Evolutionary conservation across 495 filamentous ascomycete species (phyloP).

Genomic region (Penicillium argentinense): DNA sequence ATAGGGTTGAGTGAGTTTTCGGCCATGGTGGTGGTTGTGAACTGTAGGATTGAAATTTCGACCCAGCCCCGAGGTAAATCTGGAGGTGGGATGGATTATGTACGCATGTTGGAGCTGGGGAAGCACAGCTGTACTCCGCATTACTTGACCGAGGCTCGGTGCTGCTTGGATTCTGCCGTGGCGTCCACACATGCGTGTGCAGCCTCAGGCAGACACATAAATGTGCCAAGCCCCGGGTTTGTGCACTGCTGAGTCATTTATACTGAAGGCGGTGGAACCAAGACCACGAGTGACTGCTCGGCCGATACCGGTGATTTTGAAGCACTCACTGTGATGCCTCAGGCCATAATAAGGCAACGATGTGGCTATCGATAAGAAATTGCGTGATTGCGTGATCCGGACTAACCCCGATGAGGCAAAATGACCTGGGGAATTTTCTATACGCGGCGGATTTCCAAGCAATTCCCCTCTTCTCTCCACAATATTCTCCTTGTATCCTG

Average conservation of each 20-base stretch:
- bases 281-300: too few relatives aligned
- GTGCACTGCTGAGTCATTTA: neutral
- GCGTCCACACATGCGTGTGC: neutral
- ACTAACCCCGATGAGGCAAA: slow-evolving; percentile 38
- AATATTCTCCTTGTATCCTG: slow-evolving; percentile 12
- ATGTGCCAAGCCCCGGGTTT: too few relatives aligned
- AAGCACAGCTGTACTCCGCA: slow-evolving; percentile 17
- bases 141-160: slow-evolving; percentile 27
- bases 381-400: slow-evolving; percentile 42
- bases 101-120: neutral
- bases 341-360: neutral
- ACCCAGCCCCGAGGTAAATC: neutral
- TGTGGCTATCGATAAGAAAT: slow-evolving; percentile 40
- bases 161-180: neutral
- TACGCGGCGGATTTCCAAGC: slow-evolving; percentile 18
- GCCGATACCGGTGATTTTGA: too few relatives aligned
- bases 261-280: neutral
- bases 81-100: neutral
- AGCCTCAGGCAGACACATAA: neutral
- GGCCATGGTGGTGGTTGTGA: slow-evolving; percentile 25
- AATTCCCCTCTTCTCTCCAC: slow-evolving; percentile 20
- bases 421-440: slow-evolving; percentile 36
- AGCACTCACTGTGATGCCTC: too few relatives aligned
- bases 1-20: slow-evolving; percentile 41
- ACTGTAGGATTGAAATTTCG: neutral